phyloP scores from a whole-genome alignment of 2,329 filamentous ascomycete species.

The Rhynchosporium secalis region DNA sequence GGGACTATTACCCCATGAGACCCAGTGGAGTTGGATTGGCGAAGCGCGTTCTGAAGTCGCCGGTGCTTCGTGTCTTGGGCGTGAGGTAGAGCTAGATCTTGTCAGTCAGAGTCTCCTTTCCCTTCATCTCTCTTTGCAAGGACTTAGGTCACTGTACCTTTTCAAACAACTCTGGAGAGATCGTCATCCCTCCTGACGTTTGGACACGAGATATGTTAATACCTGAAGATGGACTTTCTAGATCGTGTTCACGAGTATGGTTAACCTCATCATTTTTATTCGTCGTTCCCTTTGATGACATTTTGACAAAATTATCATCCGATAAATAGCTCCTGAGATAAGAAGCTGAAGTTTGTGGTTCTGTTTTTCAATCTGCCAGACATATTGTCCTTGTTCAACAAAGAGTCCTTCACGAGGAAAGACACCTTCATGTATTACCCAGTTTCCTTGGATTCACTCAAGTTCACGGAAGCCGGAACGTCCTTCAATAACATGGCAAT shows the following conservation, averaged over 20 bases:
- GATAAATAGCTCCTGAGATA: too few species aligned
- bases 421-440: not conserved
- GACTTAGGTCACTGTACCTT: constrained; percentile 21
- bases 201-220: constrained; percentile 22
- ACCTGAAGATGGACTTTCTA: constrained; percentile 2
- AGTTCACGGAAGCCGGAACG: not conserved
- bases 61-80: constrained; percentile 24
- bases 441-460: not conserved
- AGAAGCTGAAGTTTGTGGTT: too few species aligned
- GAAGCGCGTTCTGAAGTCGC: constrained; percentile 30
- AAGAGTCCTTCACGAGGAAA: not conserved
- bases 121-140: not conserved
- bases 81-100: constrained; percentile 29
- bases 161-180: constrained; percentile 33
- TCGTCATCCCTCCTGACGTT: constrained; percentile 27
- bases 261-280: constrained; percentile 7
- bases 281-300: constrained; percentile 1
- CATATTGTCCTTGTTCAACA: not conserved
- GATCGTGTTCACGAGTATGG: not conserved
- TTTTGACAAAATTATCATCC: not conserved
- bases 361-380: too few species aligned
- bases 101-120: not conserved
- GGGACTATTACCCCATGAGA: constrained; percentile 27
- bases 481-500: not conserved
- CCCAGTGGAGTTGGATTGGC: constrained; percentile 33